Conservation (phyloP, 129 eudicot species). For the Gnaphalium uliginosum region DNA sequence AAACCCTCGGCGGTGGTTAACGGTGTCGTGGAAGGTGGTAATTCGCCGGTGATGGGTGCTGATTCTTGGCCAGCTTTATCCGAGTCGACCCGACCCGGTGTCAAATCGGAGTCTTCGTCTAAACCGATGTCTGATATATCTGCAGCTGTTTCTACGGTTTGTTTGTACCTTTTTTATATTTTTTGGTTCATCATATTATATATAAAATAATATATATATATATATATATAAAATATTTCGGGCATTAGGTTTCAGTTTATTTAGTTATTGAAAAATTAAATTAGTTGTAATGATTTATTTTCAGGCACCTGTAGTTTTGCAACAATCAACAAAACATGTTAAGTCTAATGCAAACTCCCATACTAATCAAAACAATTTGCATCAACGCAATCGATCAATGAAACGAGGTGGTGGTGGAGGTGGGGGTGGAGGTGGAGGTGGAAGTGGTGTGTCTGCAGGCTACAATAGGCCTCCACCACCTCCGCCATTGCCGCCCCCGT, state of each 20-base stretch:
- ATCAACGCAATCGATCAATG: conserved; percentile 33
- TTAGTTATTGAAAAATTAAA: background rate
- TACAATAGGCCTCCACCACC: conserved; percentile 37
- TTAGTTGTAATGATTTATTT: background rate
- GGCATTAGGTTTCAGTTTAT: background rate
- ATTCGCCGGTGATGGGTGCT: conserved; percentile 51
- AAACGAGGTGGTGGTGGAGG: conserved; percentile 37
- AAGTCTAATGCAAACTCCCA: conserved; percentile 40
- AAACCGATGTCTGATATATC: conserved; percentile 46
- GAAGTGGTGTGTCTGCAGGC: conserved; percentile 27
- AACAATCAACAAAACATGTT: conserved; percentile 47
- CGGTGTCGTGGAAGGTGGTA: conserved; percentile 41
- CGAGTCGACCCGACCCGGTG: conserved; percentile 51
- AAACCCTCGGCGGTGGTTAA: conserved; percentile 41
- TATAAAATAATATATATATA: background rate
- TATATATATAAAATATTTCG: background rate
- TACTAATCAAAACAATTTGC: conserved; percentile 38
- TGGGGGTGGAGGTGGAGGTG: background rate
- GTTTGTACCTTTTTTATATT: background rate
- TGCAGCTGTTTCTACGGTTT: conserved; percentile 42
- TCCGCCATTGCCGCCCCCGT: conserved; percentile 51
- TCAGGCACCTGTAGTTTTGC: conserved; percentile 55
- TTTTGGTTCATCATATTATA: too few relatives aligned
- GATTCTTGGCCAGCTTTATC: conserved; percentile 74
- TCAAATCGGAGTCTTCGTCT: conserved; percentile 31